A percentile compares a stretch with the other conserved stretches of the same genome.
Evolutionary conservation across 1,284 basidiomycete species (phyloP).

Genomic region (Earliella scabrosa): DNA sequence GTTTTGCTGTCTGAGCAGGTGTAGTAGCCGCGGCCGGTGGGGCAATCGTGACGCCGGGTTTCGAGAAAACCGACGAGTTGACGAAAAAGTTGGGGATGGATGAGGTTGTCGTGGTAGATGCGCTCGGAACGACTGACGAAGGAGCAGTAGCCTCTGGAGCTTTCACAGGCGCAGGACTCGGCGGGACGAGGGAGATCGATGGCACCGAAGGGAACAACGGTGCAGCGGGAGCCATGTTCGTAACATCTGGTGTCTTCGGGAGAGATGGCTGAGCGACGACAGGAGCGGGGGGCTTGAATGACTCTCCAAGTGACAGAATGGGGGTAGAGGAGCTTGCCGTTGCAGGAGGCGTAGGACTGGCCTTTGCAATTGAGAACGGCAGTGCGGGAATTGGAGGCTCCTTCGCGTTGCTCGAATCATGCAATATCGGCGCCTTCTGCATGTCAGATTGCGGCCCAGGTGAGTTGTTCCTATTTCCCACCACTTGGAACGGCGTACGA

Average conservation of each 20-base stretch:
- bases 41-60: constrained; percentile 29
- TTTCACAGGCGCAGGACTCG: constrained; percentile 24
- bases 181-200: constrained; percentile 28
- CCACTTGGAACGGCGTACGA: neutral
- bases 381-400: constrained; percentile 67
- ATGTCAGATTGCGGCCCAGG: neutral
- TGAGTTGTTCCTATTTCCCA: neutral
- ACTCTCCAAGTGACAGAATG: constrained; percentile 8
- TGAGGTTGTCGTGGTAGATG: constrained; percentile 6
- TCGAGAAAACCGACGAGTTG: constrained; percentile 38
- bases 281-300: constrained; percentile 1
- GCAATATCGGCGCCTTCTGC: constrained; percentile 29
- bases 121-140: constrained; percentile 1
- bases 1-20: neutral
- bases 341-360: constrained; percentile 19
- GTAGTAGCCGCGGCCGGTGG: constrained; percentile 16
- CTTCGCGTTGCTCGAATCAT: constrained; percentile 46
- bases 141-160: constrained; percentile 2
- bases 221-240: constrained; percentile 5
- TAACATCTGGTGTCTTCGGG: constrained; percentile 1
- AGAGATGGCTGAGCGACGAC: neutral
- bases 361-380: constrained; percentile 64
- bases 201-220: constrained; percentile 26
- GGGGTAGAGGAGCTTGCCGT: constrained; percentile 1
- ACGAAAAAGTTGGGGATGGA: constrained; percentile 58